phyloP scores from a whole-genome alignment of 164 flowering plant genomes.

The Taxillus chinensis region DNA sequence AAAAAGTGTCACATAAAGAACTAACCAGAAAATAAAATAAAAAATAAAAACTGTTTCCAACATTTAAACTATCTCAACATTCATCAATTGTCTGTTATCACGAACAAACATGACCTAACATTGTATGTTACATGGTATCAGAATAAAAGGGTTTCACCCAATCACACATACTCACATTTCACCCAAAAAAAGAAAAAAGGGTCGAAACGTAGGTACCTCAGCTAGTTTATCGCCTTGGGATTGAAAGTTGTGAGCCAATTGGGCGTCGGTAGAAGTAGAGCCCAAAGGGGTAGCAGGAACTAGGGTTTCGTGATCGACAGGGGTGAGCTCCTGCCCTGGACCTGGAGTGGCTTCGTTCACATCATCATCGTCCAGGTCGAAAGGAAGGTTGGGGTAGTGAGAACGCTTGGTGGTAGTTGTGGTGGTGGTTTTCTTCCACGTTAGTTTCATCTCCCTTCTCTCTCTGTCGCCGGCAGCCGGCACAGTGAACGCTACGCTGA shows the following conservation, averaged over 20 bases:
- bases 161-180: background rate
- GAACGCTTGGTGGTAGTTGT: constrained; percentile 17
- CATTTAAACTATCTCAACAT: background rate
- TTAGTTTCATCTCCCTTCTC: constrained; percentile 25
- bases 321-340: background rate
- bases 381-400: constrained; percentile 33
- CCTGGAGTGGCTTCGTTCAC: background rate
- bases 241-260: constrained; percentile 21
- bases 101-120: background rate
- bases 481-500: background rate
- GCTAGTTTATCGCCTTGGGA: constrained; percentile 48
- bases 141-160: background rate
- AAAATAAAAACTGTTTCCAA: background rate
- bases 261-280: background rate
- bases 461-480: background rate
- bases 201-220: constrained; percentile 22
- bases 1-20: too few relatives aligned
- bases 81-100: background rate
- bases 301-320: constrained; percentile 6
- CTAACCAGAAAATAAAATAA: too few relatives aligned
- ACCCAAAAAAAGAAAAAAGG: background rate
- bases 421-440: constrained; percentile 41
- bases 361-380: constrained; percentile 14
- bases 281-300: background rate
- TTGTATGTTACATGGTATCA: background rate